Evolutionary conservation across 1,284 basidiomycete species (phyloP), one percentile per base, ranked within the genome.

Genomic region (Puccinia sorghi): DNA sequence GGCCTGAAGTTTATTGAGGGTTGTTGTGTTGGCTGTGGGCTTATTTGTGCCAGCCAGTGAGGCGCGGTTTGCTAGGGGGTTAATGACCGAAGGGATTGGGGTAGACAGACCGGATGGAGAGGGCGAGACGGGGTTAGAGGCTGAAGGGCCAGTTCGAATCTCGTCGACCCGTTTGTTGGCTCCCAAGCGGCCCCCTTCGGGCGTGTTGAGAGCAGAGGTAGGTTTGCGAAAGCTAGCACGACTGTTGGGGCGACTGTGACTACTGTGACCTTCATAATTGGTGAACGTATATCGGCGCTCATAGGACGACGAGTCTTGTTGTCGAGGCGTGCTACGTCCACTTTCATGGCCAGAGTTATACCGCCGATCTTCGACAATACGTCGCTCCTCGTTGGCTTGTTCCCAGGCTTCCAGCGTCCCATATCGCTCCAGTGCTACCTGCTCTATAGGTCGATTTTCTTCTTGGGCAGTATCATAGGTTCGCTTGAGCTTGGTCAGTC

Each of bases 1-100:
- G 8, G 96, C 97, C 85, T 98, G 95, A 0, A 99, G 86, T 83
- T 91, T 92, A 85, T 99, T 99, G 57, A 99, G 87, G 48, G 91
- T 92, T 50, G 86, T 83, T 0, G 85, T 84, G 72, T 88, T 80
- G 15, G 85, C 82, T 0, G 86, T 84, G 56, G 57, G 46, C 48
- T 32, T 74, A 22, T 59, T 72, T 22, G 15, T 46, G 20, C 17
- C 59, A 54, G 39, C 54, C 37, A 32, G 22, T 46, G 71, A 57
- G 27, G 39, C n/a, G 48, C 74, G 80, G 32, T 61, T 76, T 8
- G 77, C 50, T 52, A 78, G 41, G 0, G 93, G 94, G 0, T 93
- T 92, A 87, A 96, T 90, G 2, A 94, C 93, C 4, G 90, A 90
- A 0, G 94, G 94, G 66, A 97, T 90, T 0, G 94, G 93, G 0